A percentile compares a stretch with the other conserved stretches of the same genome.
These are phyloP conservation scores for Kazachstania kunashirensis DNA, from an alignment of 805 yeast species.

Conservation along the genomic window DNA sequence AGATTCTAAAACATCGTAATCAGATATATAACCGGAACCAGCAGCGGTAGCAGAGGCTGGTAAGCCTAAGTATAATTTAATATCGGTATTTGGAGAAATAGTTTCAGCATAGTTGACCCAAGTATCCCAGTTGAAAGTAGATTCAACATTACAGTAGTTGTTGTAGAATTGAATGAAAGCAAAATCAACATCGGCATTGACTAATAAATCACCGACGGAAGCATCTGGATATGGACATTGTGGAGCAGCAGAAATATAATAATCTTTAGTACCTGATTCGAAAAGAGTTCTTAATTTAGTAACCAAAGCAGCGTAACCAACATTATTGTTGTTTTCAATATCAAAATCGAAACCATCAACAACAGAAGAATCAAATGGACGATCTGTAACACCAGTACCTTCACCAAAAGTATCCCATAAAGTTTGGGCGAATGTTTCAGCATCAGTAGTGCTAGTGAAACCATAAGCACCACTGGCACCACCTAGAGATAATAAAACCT, in stretches of 20 bases:
- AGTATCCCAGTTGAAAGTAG: conserved; percentile 55
- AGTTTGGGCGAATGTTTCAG: conserved; percentile 48
- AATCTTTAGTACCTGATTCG: conserved; percentile 45
- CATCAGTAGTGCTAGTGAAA: conserved; percentile 68
- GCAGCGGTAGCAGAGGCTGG: conserved; percentile 59
- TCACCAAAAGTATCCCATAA: conserved; percentile 57
- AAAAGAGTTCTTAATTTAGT: conserved; percentile 42
- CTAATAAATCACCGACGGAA: conserved; percentile 47
- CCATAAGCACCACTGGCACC: conserved; percentile 81
- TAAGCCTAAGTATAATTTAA: conserved; percentile 64
- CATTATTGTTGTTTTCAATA: conserved; percentile 53
- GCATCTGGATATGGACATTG: conserved; percentile 87
- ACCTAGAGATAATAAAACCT: conserved; percentile 62
- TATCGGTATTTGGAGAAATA: conserved; percentile 55
- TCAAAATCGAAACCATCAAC: conserved; percentile 94
- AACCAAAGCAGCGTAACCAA: conserved; percentile 62
- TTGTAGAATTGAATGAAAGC: conserved; percentile 86
- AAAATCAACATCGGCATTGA: conserved; percentile 58
- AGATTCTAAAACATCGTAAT: conserved; percentile 30
- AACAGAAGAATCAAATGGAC: conserved; percentile 61
- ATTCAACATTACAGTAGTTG: conserved; percentile 57
- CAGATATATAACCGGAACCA: conserved; percentile 50
- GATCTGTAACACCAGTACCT: conserved; percentile 45
- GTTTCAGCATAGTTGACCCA: conserved; percentile 59
- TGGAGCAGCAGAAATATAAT: conserved; percentile 82